Percentiles rank a stretch among this genome's conserved stretches.
phyloP scores from a whole-genome alignment of 1,284 basidiomycete genomes.

The Puccinia polysora region DNA sequence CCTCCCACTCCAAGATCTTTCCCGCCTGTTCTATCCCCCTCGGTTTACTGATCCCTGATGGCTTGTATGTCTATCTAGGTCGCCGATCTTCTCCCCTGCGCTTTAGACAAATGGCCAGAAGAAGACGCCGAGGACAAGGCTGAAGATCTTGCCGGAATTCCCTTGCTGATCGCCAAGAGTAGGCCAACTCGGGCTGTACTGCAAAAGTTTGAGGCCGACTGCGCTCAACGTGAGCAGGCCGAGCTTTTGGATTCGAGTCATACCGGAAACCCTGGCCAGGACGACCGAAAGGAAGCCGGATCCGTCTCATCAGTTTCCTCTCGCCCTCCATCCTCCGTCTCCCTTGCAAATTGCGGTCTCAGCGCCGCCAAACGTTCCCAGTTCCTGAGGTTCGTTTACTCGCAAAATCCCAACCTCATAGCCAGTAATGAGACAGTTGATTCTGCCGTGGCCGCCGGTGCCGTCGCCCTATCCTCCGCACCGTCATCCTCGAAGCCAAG shows the following conservation, averaged over 20 bases:
- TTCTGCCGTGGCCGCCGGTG: conserved; percentile 28
- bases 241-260: neutral
- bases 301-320: neutral
- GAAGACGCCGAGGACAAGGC: conserved; percentile 38
- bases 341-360: conserved; percentile 29
- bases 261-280: neutral
- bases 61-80: too few relatives aligned
- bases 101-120: conserved; percentile 23
- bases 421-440: conserved; percentile 13
- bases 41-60: too few relatives aligned
- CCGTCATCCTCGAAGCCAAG: neutral
- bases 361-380: conserved; percentile 35
- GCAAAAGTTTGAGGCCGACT: conserved; percentile 33
- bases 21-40: too few relatives aligned
- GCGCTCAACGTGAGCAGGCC: conserved; percentile 4
- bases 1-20: too few relatives aligned
- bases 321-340: neutral
- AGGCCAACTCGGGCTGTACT: conserved; percentile 28
- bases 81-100: conserved; percentile 6
- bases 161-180: conserved; percentile 42
- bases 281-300: neutral
- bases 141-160: conserved; percentile 35
- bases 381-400: conserved; percentile 41
- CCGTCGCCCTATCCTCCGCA: conserved; percentile 27
- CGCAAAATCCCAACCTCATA: conserved; percentile 33